Evolutionary conservation across 208 protist genomes (phyloP), one percentile per base, ranked within the genome.

Genomic region (Leptomonas pyrrhocoris): DNA sequence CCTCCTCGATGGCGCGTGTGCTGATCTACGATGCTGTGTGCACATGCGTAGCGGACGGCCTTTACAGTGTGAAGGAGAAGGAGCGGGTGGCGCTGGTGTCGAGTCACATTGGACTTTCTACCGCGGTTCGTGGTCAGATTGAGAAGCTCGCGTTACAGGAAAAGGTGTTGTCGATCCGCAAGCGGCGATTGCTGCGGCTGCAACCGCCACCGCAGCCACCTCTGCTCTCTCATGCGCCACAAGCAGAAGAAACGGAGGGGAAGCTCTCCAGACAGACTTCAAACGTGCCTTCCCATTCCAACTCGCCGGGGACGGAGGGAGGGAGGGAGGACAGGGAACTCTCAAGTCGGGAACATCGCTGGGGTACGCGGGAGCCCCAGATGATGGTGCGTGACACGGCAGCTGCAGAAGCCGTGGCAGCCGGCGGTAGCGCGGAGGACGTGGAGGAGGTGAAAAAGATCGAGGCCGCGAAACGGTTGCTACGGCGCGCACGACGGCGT

Each of bases 21-120:
- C 68, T 93, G 12, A 34, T 93, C 7, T 93, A 93, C 68, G 87
- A 93, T 57, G 84, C 84, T 2, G 81, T 94, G 13, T 85, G 74
- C 42, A 79, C 77, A 25, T 94, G 84, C 25, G 68, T 86, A 36
- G 81, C 77, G 40, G 83, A 86, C 34, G 79, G 76, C n/a, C 21
- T 84, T 15, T 91, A 92, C 73, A 79, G 73, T 42, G 67, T 69
- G 15, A 77, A 68, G 27, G 79, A 90, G 63, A 77, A 79, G 40
- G 75, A 86, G 28, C 65, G 84, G 6, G 85, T 94, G 13, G 76
- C 79, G 5, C 57, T 81, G 18, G 80, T 94, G 19, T 84, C 83
- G 16, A 81, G 69, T 15, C 84, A 87, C 63, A 73, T 88, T 18
- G 84, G 88, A 9, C 73, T 94, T 21, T 84, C 85, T 9, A 74